A percentile compares a stretch with the other conserved stretches of the same genome.
Evolutionary conservation across 805 yeast species (phyloP).

Genomic region (Myxozyma mucilagina): DNA sequence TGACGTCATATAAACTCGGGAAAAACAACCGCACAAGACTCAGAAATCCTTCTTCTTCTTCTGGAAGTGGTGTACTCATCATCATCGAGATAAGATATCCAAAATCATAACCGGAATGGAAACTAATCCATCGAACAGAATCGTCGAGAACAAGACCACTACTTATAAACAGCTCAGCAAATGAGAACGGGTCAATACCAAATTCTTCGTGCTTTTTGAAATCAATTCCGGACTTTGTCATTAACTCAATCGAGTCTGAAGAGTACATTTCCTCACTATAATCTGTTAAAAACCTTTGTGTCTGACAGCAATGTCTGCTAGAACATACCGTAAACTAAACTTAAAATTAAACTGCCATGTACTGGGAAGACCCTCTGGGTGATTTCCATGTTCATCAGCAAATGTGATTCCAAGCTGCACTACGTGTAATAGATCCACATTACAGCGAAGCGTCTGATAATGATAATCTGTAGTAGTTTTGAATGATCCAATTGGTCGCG

Average conservation of each 20-base stretch:
- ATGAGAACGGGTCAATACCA: constrained; percentile 77
- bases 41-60: constrained; percentile 73
- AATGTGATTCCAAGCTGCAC: constrained; percentile 84
- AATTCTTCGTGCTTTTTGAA: constrained; percentile 68
- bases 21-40: constrained; percentile 70
- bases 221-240: constrained; percentile 80
- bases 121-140: constrained; percentile 81
- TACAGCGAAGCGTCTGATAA: constrained; percentile 90
- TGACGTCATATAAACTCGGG: constrained; percentile 83
- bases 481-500: constrained; percentile 93
- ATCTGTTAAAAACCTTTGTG: constrained; percentile 29
- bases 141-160: constrained; percentile 80
- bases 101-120: constrained; percentile 89
- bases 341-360: constrained; percentile 97
- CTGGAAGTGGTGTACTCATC: constrained; percentile 75
- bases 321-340: constrained; percentile 58
- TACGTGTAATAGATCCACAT: constrained; percentile 81
- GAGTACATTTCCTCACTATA: constrained; percentile 70
- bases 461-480: constrained; percentile 89
- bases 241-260: constrained; percentile 75
- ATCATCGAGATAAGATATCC: constrained; percentile 82
- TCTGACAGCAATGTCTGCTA: too few species aligned
- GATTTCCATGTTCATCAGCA: constrained; percentile 66
- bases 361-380: constrained; percentile 63
- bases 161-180: constrained; percentile 80